Base-by-base conservation (phyloP, 2,329 filamentous ascomycete species). In the Akanthomyces dipterigenus region DNA sequence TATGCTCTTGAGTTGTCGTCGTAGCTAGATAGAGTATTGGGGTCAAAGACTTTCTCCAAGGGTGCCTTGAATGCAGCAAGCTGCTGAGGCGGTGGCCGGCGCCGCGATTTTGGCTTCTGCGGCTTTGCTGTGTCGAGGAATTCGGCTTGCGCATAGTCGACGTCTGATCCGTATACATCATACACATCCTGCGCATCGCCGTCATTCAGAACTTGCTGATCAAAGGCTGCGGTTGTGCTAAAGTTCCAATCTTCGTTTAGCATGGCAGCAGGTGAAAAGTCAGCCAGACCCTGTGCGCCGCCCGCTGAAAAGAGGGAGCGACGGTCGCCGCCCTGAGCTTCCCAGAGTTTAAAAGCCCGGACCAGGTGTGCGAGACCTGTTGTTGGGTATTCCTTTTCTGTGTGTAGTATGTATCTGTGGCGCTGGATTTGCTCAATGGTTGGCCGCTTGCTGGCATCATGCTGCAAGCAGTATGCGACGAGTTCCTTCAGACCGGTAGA, bases 341-440 rank as follows among this genome's bases (percentile, higher is more conserved):
- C 89, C 90, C 90, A 93, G 22, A 87, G 70, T 69, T 86, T 88
- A 74, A 89, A 93, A 14, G 84, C 86, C 65, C 85, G 83, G 11
- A 93, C 87, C 1, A 93, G 78, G 63, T 85, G 79, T 2, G 84
- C 76, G 2, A 93, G 79, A 5, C 79, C 81, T 0, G 81, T 81
- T 0, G 86, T 85, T 0, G 90, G 89, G 67, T 89, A 87, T 49
- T 77, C 76, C 16, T 82, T 77, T 7, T 80, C 78, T 0, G 88
- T 89, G 63, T 86, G 83, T 62, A 76, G 77, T 61, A 93, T 82
- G 70, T 89, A 92, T 0, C 80, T 81, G 68, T 93, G 89, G 49
- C 83, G 80, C 64, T 92, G 82, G 9, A 93, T 83, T 49, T 86
- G 76, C 65, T 88, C 83, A 43, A 91, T 88, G 0, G 84, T 82